Base-by-base conservation (phyloP, 2,329 filamentous ascomycete genomes). In the Sclerotinia glacialis region DNA sequence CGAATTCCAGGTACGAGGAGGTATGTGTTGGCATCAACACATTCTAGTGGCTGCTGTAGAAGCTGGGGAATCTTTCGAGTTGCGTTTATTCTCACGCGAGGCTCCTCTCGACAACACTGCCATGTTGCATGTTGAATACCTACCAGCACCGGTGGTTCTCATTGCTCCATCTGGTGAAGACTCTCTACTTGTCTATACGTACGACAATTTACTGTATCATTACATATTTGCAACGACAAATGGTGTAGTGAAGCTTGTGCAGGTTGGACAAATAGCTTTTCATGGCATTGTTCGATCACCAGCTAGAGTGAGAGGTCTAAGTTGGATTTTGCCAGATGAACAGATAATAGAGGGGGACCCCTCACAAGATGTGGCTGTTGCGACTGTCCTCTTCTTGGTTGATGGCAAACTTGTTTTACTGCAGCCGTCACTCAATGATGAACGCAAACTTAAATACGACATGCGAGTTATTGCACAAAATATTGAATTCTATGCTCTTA, bases 11-110 rank as follows among this genome's bases (percentile, higher is more conserved):
- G 92, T 99, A 18, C 85, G 93, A 69, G 95, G 95, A 59, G 95
- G 95, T 8, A 97, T 99, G 93, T 98, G 94, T 77, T 99, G 95
- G 95, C 93, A 96, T 76, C 93, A 96, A 71, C 94, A 99, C 78
- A 91, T 98, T 42, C 83, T 99, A 23, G 91, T 98, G 66, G 93
- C 93, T 49, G 93, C 94, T 5, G 89, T 97, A n/a, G 95, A 99
- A 78, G 88, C 87, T 64, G 91, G 90, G 71, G 86, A 88, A 71
- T 88, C 88, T 28, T 93, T 93, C 73, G 90, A 97, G 80, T 80
- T 99, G 60, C 90, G 95, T n/a, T 83, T 99, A 21, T 98, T 94
- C 78, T 97, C 94, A 1, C 87, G 96, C 67, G 95, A 99, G 77
- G 84, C 89, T 34, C 82, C 88, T 14, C 84, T 99, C 23, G 90